Evolutionary conservation across 2,329 filamentous ascomycete genomes (phyloP), one percentile per base, ranked within the genome.

Genomic region (Xylariaceae sp.): DNA sequence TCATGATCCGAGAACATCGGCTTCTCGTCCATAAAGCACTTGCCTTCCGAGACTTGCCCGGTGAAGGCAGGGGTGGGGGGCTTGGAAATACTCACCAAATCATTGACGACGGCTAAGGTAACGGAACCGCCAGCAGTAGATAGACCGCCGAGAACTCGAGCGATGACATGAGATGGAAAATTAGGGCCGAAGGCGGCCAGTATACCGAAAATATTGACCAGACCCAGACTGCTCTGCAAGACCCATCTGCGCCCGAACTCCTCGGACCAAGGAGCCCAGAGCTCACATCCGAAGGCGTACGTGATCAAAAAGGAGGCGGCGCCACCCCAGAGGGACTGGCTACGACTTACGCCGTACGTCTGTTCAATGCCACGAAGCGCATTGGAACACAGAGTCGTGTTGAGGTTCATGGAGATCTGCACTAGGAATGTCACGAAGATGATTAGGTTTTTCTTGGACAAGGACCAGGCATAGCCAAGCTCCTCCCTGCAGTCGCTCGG

Each of bases 221-320:
- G 68, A 48, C 83, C 73, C 44, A 90, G 65, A 29, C 79, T 85
- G 17, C 74, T 64, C 69, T 89, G 86, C 19, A 90, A 71, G 40
- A 91, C 75, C 2, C 78, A 79, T 69, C 79, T 83, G 37, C 87
- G 78, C n/a, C 87, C 87, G 36, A 89, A 72, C 56, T 91, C 87
- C 60, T 93, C 87, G 34, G 78, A 85, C 85, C 87, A 91, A 0
- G 87, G 87, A 0, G 87, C 87, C 87, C 87, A 91, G 0, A 90
- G 72, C 65, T 91, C 87, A 61, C 87, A 91, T 19, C 87, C 87
- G 60, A 91, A 90, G 15, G 86, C 87, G 60, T 91, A 91, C 2
- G 82, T 62, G 33, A 91, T 75, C 31, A 91, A 66, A 65, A 90
- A 91, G 1, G 42, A 43, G 44, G 87, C 78, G 65, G 85, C 83